Evolutionary conservation across 805 yeast genomes (phyloP).

Genomic region (Tetrapisispora taiwanensis): DNA sequence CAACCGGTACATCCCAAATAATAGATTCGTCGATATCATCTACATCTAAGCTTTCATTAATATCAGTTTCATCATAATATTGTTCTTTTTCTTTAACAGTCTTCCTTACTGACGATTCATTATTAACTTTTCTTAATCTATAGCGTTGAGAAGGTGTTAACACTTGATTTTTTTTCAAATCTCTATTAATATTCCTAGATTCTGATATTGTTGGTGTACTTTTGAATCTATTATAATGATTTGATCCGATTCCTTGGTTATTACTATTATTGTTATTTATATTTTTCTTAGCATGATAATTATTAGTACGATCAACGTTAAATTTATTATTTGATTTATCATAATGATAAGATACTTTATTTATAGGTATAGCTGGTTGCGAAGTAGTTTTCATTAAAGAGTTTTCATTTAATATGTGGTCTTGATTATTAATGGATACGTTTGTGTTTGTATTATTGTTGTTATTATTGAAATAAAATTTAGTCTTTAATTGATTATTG

Average conservation of each 20-base stretch:
- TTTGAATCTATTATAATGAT: not conserved
- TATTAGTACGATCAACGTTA: not conserved
- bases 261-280: not conserved
- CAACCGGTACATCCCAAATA: slow-evolving; percentile 44
- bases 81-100: slow-evolving; percentile 30
- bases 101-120: slow-evolving; percentile 26
- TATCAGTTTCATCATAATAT: slow-evolving; percentile 30
- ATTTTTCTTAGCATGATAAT: not conserved
- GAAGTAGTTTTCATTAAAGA: not conserved
- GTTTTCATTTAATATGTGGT: not conserved
- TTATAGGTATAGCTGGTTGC: not conserved
- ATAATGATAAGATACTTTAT: not conserved
- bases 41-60: slow-evolving; percentile 11
- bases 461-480: not conserved
- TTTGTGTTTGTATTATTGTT: too few relatives aligned
- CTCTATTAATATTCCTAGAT: not conserved
- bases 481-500: slow-evolving; percentile 1
- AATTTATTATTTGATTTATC: not conserved
- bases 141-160: slow-evolving; percentile 36
- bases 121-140: slow-evolving; percentile 32
- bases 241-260: not conserved
- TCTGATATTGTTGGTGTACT: slow-evolving; percentile 1
- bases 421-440: not conserved
- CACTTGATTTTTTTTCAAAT: too few relatives aligned
- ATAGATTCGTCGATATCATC: slow-evolving; percentile 30